Evolutionary conservation across 495 filamentous ascomycete species (phyloP).

Genomic region (Glonium stellatum): DNA sequence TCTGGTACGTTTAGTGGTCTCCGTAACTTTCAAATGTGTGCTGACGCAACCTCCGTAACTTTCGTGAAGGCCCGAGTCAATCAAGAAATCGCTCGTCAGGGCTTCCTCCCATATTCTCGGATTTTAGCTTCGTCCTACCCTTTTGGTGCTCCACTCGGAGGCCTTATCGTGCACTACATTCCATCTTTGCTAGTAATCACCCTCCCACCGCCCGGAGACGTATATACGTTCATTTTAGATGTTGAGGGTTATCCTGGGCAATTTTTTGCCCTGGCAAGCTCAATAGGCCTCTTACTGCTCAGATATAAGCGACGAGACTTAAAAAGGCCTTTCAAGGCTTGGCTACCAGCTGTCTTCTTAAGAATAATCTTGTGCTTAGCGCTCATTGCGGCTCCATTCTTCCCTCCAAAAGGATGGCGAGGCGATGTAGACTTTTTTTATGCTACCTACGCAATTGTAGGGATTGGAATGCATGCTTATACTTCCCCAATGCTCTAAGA

Average conservation of each 20-base stretch:
- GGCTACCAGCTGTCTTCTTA: slow-evolving; percentile 48
- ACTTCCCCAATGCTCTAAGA: slow-evolving; percentile 16
- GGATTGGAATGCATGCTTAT: slow-evolving; percentile 54
- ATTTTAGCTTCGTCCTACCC: slow-evolving; percentile 58
- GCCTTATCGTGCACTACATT: slow-evolving; percentile 60
- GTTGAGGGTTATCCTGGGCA: slow-evolving; percentile 65
- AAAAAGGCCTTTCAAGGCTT: slow-evolving; percentile 63
- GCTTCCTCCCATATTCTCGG: slow-evolving; percentile 60
- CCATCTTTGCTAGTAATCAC: slow-evolving; percentile 59
- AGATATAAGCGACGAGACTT: slow-evolving; percentile 54
- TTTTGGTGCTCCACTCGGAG: slow-evolving; percentile 61
- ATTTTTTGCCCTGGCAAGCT: slow-evolving; percentile 52
- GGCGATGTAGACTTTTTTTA: slow-evolving; percentile 57
- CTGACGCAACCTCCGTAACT: neutral
- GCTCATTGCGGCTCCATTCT: slow-evolving; percentile 50
- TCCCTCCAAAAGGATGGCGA: slow-evolving; percentile 44
- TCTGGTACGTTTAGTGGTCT: slow-evolving; percentile 14
- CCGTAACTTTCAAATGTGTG: neutral
- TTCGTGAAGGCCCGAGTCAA: slow-evolving; percentile 55
- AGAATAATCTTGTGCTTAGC: slow-evolving; percentile 42
- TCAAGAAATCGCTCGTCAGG: slow-evolving; percentile 61
- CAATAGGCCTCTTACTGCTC: slow-evolving; percentile 55
- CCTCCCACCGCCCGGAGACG: slow-evolving; percentile 56
- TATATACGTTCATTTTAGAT: slow-evolving; percentile 68
- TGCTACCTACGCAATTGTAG: slow-evolving; percentile 67